Percentiles rank a stretch among this genome's conserved stretches.
phyloP scores from a whole-genome alignment of 2,329 filamentous ascomycete genomes.

The Arthrobotrys megalospora region DNA sequence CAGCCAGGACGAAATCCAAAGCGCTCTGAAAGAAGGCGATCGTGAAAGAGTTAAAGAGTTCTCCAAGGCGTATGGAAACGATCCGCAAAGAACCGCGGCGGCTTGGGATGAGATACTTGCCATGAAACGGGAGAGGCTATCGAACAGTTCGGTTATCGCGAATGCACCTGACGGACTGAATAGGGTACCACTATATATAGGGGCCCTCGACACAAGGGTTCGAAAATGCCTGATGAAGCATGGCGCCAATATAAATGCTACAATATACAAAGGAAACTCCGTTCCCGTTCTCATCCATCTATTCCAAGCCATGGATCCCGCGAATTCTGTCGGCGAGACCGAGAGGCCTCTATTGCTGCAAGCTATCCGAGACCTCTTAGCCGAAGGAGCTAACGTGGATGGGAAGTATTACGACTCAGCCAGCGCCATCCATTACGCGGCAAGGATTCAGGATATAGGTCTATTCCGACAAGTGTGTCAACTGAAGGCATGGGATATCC shows the following conservation, averaged over 20 bases:
- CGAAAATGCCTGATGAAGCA: background rate
- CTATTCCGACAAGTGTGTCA: conserved; percentile 29
- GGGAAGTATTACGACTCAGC: background rate
- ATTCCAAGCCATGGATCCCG: background rate
- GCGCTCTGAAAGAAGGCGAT: background rate
- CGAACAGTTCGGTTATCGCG: background rate
- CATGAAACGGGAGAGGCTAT: background rate
- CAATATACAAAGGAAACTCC: background rate
- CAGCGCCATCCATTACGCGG: conserved; percentile 13
- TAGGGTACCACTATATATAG: conserved; percentile 2
- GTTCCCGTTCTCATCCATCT: background rate
- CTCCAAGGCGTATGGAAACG: background rate
- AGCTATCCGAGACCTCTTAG: background rate
- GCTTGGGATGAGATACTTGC: background rate
- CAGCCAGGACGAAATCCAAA: too few relatives aligned
- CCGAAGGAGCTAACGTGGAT: background rate
- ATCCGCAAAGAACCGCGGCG: background rate
- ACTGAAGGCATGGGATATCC: conserved; percentile 11
- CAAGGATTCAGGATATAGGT: conserved; percentile 8
- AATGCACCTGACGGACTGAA: background rate
- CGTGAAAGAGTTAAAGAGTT: background rate
- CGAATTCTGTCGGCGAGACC: background rate
- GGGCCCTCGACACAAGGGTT: background rate
- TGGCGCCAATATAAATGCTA: conserved; percentile 12
- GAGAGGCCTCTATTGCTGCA: background rate